A percentile compares a stretch with the other conserved stretches of the same genome.
These are phyloP conservation scores for Theileria luwenshuni DNA, from an alignment of 169 alveolate genomes.

Conservation along the genomic window DNA sequence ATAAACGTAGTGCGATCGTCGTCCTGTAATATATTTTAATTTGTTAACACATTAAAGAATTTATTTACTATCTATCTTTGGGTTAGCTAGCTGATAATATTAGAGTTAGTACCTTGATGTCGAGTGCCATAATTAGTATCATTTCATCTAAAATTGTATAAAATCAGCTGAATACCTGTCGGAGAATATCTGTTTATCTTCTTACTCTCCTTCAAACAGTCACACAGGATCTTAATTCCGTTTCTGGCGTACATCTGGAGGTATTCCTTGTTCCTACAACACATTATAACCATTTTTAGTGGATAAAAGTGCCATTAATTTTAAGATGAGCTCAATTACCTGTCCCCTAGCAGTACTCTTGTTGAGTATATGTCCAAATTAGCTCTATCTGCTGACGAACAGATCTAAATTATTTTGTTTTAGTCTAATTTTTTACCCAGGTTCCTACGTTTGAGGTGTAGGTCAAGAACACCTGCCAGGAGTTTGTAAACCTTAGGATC, in stretches of 20 bases:
- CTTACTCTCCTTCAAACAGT: slow-evolving; percentile 28
- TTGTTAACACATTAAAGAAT: neutral
- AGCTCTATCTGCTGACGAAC: slow-evolving; percentile 56
- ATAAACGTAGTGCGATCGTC: slow-evolving; percentile 33
- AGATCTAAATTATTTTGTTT: slow-evolving; percentile 10
- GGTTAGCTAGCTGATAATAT: neutral
- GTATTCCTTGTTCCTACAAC: slow-evolving; percentile 52
- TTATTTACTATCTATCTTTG: neutral
- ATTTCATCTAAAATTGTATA: slow-evolving; percentile 18
- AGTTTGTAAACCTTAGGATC: slow-evolving; percentile 37
- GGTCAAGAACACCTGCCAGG: slow-evolving; percentile 65
- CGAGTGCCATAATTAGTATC: slow-evolving; percentile 41
- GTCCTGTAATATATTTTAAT: slow-evolving; percentile 22
- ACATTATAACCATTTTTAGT: neutral
- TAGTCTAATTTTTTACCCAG: slow-evolving; percentile 36
- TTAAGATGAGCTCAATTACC: slow-evolving; percentile 18
- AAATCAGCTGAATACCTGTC: slow-evolving; percentile 2
- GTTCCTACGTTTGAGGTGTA: slow-evolving; percentile 40
- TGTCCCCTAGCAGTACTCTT: slow-evolving; percentile 46
- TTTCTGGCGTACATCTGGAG: slow-evolving; percentile 53
- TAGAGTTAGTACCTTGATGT: slow-evolving; percentile 23
- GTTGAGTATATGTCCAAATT: slow-evolving; percentile 53
- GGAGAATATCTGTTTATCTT: slow-evolving; percentile 32
- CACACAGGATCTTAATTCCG: slow-evolving; percentile 47
- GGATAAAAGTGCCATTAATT: neutral